These are phyloP conservation scores for Eucalyptus microcorys DNA, from an alignment of 345 rosid genomes.

Conservation along the genomic window DNA sequence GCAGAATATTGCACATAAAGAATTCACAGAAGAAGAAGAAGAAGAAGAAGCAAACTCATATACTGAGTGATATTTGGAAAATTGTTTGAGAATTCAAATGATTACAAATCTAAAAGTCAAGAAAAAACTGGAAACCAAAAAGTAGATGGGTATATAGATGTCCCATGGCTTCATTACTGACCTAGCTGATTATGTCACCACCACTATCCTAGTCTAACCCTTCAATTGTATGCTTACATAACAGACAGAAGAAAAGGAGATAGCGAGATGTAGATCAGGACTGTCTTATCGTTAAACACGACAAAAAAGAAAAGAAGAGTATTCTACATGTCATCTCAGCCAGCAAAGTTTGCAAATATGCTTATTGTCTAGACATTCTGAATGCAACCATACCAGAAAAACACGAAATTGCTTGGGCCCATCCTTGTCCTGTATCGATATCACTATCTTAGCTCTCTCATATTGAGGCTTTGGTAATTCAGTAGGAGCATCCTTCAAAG, in stretches of 20 bases:
- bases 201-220: background rate
- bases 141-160: background rate
- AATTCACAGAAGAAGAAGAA: background rate
- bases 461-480: slow-evolving; percentile 9
- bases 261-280: background rate
- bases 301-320: background rate
- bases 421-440: slow-evolving; percentile 63
- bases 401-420: slow-evolving; percentile 52
- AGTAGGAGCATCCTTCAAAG: slow-evolving; percentile 13
- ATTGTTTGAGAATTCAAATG: background rate
- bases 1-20: background rate
- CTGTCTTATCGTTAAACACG: background rate
- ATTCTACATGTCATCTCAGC: background rate
- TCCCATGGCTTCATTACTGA: background rate
- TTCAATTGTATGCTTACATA: background rate
- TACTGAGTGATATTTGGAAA: background rate
- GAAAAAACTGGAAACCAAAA: background rate
- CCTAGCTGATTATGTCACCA: background rate
- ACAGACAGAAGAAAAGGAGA: background rate
- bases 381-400: slow-evolving; percentile 33
- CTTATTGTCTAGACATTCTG: background rate
- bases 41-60: background rate
- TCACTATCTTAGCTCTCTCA: slow-evolving; percentile 60
- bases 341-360: background rate
- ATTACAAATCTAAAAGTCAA: background rate